Percentiles rank a stretch among this genome's conserved stretches.
These are phyloP conservation scores for Coniochaeta sp. DNA, from an alignment of 2,329 filamentous ascomycete genomes.

Conservation along the genomic window DNA sequence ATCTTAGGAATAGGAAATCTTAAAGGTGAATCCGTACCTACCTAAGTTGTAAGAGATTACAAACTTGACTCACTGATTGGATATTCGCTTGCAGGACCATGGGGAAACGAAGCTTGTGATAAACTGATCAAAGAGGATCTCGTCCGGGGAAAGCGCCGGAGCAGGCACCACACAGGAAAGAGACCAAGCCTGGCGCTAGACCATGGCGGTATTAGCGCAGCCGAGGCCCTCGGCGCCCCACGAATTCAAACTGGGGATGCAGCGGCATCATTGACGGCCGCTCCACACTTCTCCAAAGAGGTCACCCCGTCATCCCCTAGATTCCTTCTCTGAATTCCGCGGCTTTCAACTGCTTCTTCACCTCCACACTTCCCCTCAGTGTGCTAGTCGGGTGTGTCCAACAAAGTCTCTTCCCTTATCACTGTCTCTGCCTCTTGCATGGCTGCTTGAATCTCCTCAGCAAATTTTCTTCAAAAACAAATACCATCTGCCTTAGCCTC, in stretches of 20 bases:
- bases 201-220: neutral
- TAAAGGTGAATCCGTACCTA: too few species aligned
- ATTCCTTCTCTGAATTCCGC: slow-evolving; percentile 1
- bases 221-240: slow-evolving; percentile 2
- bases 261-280: neutral
- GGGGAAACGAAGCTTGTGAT: too few species aligned
- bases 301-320: neutral
- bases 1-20: too few species aligned
- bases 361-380: slow-evolving; percentile 2
- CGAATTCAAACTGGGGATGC: neutral
- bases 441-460: too few species aligned
- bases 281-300: neutral
- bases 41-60: too few species aligned
- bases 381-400: neutral
- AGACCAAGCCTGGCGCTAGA: neutral
- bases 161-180: too few species aligned
- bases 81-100: too few species aligned
- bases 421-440: neutral
- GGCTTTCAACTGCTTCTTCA: slow-evolving; percentile 2
- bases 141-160: neutral
- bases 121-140: neutral
- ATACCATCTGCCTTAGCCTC: neutral
- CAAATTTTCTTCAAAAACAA: too few species aligned
- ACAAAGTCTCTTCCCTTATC: neutral
- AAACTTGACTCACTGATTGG: too few species aligned